Conservation (phyloP, 495 filamentous ascomycete species). For the Talaromyces stipitatus region DNA sequence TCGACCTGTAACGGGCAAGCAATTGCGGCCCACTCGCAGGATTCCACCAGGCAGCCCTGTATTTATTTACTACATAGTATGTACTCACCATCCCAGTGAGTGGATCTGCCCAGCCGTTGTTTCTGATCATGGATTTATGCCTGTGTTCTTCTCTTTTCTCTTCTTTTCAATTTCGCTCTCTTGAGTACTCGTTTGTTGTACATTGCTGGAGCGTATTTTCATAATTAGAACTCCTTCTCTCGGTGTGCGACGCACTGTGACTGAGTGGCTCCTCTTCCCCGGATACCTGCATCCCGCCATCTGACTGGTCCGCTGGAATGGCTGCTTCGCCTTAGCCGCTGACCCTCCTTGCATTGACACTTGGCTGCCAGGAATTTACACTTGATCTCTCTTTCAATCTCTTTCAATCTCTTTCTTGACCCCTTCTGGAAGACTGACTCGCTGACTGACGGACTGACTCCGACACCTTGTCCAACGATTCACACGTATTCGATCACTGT, state of each 20-base stretch:
- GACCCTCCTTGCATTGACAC: slow-evolving; percentile 22
- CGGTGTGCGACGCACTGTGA: slow-evolving; percentile 1
- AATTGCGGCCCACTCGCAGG: neutral
- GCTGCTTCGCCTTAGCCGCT: slow-evolving; percentile 20
- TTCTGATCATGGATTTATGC: neutral
- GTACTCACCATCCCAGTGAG: neutral
- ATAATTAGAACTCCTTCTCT: neutral
- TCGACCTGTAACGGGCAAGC: slow-evolving; percentile 1
- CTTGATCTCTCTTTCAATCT: slow-evolving; percentile 20
- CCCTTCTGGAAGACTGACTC: slow-evolving; percentile 10
- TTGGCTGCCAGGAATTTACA: slow-evolving; percentile 19
- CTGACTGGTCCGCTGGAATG: slow-evolving; percentile 10
- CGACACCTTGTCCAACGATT: no score
- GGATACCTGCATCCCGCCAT: slow-evolving; percentile 26
- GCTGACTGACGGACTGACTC: slow-evolving; percentile 10
- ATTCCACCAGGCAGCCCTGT: neutral
- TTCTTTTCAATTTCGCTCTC: neutral
- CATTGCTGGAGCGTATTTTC: neutral
- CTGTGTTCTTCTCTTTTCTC: neutral
- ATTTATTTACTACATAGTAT: neutral
- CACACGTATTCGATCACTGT: no score
- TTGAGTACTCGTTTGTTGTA: neutral
- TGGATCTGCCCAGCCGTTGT: neutral
- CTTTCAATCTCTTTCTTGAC: slow-evolving; percentile 12
- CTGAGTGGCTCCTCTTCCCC: slow-evolving; percentile 20